Evolutionary conservation across 2,329 filamentous ascomycete species (phyloP), one percentile per base, ranked within the genome.

Genomic region (Corniculantispora saksenae): DNA sequence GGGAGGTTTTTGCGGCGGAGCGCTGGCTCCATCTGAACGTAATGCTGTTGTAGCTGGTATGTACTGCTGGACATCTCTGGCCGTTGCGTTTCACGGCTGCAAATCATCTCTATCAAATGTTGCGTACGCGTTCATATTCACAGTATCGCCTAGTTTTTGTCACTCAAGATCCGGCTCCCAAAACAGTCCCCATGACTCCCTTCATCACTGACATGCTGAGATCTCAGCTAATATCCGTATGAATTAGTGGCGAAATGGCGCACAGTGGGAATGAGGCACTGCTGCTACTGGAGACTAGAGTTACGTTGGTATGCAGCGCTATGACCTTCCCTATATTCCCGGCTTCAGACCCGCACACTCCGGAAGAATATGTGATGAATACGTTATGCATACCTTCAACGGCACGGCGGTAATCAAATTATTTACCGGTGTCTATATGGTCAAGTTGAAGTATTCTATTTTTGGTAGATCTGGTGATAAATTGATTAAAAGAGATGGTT

Each of bases 181-280:
- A 23, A 50, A 19, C 47, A 50, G 47, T 50, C 17, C 47, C 7
- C 47, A 50, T 50, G 27, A 53, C 50, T 53, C 50, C 23, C 27
- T 25, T 4, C 8, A 27, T 25, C 50, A 53, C 27, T 53, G 4
- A 19, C 50, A 27, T 53, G 21, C 50, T 19, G 13, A 53, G 50
- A 53, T 53, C n/a, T 53, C 19, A 27, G n/a, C 50, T 19, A 7
- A 53, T 9, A 53, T 27, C 50, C 50, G 50, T 23, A 53, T 53
- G 27, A 25, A 53, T 53, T 53, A 53, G 50, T 53, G 50, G 50
- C 23, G 50, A 53, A 53, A 53, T 10, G 50, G 50, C 50, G 50
- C 50, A 53, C 50, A 53, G 50, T 27, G 21, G 50, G 50, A 32
- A 53, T 53, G 8, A 53, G 50, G 50, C 50, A 53, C 10, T 19